A percentile compares a stretch with the other conserved stretches of the same genome.
These are phyloP conservation scores for Botryosphaeria dothidea DNA, from an alignment of 2,329 filamentous ascomycete species.

Conservation along the genomic window DNA sequence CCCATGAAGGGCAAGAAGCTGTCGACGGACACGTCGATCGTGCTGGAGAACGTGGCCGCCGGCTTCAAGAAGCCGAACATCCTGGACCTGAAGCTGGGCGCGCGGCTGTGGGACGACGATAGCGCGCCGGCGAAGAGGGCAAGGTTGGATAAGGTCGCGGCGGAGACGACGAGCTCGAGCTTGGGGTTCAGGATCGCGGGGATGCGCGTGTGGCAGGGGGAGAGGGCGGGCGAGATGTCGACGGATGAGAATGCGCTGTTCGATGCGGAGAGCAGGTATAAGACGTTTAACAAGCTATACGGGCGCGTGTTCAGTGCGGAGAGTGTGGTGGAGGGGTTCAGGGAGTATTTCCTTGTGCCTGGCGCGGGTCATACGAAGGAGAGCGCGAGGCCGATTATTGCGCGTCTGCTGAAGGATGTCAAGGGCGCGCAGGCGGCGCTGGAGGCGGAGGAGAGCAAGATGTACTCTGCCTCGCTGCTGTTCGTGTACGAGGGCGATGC, in stretches of 20 bases:
- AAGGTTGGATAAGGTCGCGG: slow-evolving; percentile 60
- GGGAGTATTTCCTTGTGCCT: slow-evolving; percentile 53
- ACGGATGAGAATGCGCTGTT: slow-evolving; percentile 31
- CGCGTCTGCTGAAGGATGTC: slow-evolving; percentile 46
- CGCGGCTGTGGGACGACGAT: slow-evolving; percentile 79
- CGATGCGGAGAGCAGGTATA: slow-evolving; percentile 54
- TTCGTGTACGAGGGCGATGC: slow-evolving; percentile 68
- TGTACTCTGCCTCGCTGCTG: slow-evolving; percentile 67
- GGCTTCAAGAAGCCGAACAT: slow-evolving; percentile 87
- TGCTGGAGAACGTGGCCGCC: slow-evolving; percentile 79
- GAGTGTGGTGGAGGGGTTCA: slow-evolving; percentile 60
- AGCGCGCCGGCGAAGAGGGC: slow-evolving; percentile 59
- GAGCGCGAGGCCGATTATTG: slow-evolving; percentile 10
- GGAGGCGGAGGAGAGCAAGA: slow-evolving; percentile 64
- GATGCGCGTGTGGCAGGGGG: slow-evolving; percentile 60
- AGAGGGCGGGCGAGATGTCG: neutral
- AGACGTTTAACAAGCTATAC: slow-evolving; percentile 66
- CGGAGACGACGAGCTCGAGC: slow-evolving; percentile 59
- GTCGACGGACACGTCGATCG: slow-evolving; percentile 75
- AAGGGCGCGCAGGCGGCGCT: slow-evolving; percentile 58
- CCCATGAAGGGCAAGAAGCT: slow-evolving; percentile 63
- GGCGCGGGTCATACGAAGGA: slow-evolving; percentile 39
- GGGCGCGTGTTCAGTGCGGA: slow-evolving; percentile 59
- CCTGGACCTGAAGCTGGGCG: slow-evolving; percentile 88
- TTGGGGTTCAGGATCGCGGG: slow-evolving; percentile 66